These are phyloP conservation scores for Clitopilus hobsonii DNA, from an alignment of 768 basidiomycete species.

Conservation along the genomic window DNA sequence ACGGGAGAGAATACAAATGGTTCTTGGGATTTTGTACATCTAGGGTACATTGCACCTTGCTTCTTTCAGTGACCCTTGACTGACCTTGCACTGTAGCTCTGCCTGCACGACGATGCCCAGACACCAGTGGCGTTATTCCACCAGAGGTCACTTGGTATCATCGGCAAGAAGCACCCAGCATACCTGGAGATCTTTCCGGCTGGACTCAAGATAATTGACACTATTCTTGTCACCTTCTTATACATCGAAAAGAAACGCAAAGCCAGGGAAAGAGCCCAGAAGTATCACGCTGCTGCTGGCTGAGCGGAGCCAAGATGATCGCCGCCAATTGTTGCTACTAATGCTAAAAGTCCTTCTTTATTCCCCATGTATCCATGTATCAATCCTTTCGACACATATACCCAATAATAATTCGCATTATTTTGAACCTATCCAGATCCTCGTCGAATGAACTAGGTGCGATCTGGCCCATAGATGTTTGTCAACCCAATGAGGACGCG, in stretches of 20 bases:
- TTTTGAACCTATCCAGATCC: too few relatives aligned
- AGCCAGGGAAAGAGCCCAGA: constrained; percentile 14
- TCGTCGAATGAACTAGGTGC: too few relatives aligned
- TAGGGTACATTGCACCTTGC: constrained; percentile 5
- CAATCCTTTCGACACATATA: too few relatives aligned
- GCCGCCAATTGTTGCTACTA: too few relatives aligned
- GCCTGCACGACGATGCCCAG: constrained; percentile 14
- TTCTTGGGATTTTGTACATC: constrained; percentile 2
- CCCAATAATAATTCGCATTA: too few relatives aligned
- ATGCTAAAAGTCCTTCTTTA: too few relatives aligned
- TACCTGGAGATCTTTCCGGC: constrained; percentile 18
- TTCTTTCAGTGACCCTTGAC: background rate
- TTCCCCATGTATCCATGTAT: too few relatives aligned
- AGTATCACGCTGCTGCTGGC: too few relatives aligned
- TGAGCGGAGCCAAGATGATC: too few relatives aligned
- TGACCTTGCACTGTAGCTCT: constrained; percentile 7
- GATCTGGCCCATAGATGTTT: too few relatives aligned
- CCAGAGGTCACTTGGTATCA: constrained; percentile 6
- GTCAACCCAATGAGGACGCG: background rate
- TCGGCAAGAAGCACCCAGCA: constrained; percentile 6
- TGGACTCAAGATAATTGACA: constrained; percentile 17
- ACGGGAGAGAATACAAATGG: constrained; percentile 21
- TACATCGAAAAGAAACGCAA: constrained; percentile 19
- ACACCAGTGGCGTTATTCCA: constrained; percentile 16
- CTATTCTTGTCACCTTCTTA: constrained; percentile 19